Percentiles rank a stretch among this genome's conserved stretches.
phyloP scores from a whole-genome alignment of 106 monocot species.

The Vanilla planifolia region DNA sequence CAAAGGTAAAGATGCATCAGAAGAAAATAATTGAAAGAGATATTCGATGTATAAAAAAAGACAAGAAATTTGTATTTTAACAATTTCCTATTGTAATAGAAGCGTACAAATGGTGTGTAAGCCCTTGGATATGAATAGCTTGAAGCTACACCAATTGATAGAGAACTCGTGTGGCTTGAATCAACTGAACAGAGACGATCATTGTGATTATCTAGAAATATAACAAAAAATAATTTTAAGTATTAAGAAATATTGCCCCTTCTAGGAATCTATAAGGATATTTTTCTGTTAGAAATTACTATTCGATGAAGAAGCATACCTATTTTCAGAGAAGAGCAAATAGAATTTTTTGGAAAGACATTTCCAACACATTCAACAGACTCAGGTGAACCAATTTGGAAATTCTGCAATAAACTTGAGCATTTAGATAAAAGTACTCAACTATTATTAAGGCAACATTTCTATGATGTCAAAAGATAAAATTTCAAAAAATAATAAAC shows the following conservation, averaged over 20 bases:
- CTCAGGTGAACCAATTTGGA: constrained; percentile 24
- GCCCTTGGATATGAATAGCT: constrained; percentile 25
- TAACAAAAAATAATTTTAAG: not conserved
- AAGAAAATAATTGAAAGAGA: not conserved
- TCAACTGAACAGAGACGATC: not conserved
- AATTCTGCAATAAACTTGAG: constrained; percentile 40
- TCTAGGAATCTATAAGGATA: not conserved
- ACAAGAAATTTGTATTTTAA: not conserved
- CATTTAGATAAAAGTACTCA: no score
- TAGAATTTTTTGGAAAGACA: constrained; percentile 11
- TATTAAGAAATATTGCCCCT: not conserved
- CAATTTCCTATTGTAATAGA: not conserved
- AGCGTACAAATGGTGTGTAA: constrained; percentile 49
- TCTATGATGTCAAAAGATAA: no score
- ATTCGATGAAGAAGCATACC: constrained; percentile 16
- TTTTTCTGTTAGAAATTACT: no score
- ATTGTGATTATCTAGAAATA: constrained; percentile 9
- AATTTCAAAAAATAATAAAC: no score
- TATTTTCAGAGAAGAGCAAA: constrained; percentile 11
- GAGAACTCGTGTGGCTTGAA: constrained; percentile 2
- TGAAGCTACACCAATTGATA: constrained; percentile 9
- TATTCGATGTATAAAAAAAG: not conserved
- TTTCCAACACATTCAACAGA: constrained; percentile 17
- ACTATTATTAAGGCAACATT: no score
- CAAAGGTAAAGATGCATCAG: not conserved